Percentiles rank a stretch among this genome's conserved stretches.
phyloP scores from a whole-genome alignment of 2,329 filamentous ascomycete genomes.

The Colletotrichum australisinense region DNA sequence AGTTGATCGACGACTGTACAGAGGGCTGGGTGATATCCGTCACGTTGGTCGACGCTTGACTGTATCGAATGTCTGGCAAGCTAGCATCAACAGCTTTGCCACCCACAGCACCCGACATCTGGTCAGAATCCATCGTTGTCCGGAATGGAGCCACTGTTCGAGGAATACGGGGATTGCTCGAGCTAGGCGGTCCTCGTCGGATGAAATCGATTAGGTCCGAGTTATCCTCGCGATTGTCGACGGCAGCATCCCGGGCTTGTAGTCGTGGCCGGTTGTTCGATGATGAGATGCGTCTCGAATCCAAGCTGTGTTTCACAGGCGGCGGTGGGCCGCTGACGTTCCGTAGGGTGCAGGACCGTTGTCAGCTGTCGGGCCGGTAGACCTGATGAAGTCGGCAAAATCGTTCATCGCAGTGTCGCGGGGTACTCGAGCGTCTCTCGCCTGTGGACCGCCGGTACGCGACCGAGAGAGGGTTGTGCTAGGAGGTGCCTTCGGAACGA shows the following conservation, averaged over 20 bases:
- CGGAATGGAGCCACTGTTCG: constrained; percentile 87
- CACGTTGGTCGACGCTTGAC: constrained; percentile 66
- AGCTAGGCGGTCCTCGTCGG: constrained; percentile 80
- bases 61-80: constrained; percentile 67
- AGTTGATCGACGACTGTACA: constrained; percentile 76
- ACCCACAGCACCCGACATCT: constrained; percentile 67
- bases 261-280: constrained; percentile 63
- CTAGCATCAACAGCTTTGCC: constrained; percentile 68
- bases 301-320: constrained; percentile 50
- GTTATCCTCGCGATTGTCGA: constrained; percentile 73
- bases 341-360: constrained; percentile 49
- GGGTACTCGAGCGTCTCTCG: constrained; percentile 79
- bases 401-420: constrained; percentile 78
- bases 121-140: constrained; percentile 87
- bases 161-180: constrained; percentile 77
- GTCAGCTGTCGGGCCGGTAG: constrained; percentile 77
- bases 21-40: constrained; percentile 68
- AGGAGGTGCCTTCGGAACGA: constrained; percentile 47
- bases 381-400: constrained; percentile 90
- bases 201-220: constrained; percentile 97
- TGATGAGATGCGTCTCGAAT: constrained; percentile 50
- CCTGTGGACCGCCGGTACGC: constrained; percentile 50
- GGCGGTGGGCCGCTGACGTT: constrained; percentile 45
- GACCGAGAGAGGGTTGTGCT: constrained; percentile 45
- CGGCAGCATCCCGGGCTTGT: constrained; percentile 78